phyloP scores from a whole-genome alignment of 495 filamentous ascomycete genomes.

The Clohesyomyces aquaticus region DNA sequence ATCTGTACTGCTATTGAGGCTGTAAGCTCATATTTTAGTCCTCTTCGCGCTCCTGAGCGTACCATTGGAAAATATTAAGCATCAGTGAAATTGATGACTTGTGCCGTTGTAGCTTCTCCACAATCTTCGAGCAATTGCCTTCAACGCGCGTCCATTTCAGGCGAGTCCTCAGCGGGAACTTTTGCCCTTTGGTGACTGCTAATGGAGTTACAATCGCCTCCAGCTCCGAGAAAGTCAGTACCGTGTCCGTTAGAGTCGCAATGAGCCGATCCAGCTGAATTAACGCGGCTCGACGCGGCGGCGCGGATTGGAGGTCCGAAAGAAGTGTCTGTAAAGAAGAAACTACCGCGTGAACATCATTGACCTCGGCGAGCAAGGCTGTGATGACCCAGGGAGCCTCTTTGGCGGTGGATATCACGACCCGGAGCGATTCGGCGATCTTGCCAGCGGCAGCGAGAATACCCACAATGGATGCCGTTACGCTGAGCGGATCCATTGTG shows the following conservation, averaged over 20 bases:
- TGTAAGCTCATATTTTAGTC: no score
- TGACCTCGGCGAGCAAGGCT: background rate
- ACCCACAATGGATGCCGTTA: slow-evolving; percentile 2
- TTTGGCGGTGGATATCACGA: background rate
- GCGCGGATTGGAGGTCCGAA: background rate
- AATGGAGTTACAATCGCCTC: background rate
- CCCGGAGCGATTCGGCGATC: background rate
- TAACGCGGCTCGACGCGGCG: background rate
- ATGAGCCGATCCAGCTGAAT: slow-evolving; percentile 1
- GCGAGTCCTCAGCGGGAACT: background rate
- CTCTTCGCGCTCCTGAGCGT: no score
- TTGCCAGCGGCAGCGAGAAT: background rate
- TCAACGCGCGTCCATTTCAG: background rate
- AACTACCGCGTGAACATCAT: background rate
- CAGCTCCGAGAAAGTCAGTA: slow-evolving; percentile 1
- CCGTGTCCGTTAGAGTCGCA: background rate
- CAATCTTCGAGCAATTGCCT: background rate
- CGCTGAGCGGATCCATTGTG: slow-evolving; percentile 3
- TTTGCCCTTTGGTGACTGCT: background rate
- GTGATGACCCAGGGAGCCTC: background rate
- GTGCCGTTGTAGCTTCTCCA: background rate
- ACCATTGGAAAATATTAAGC: slow-evolving; percentile 3
- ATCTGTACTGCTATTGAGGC: no score
- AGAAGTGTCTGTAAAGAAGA: background rate
- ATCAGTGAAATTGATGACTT: background rate